These are phyloP conservation scores for Trichomonas tenax DNA, from an alignment of 208 protist species.

Conservation along the genomic window DNA sequence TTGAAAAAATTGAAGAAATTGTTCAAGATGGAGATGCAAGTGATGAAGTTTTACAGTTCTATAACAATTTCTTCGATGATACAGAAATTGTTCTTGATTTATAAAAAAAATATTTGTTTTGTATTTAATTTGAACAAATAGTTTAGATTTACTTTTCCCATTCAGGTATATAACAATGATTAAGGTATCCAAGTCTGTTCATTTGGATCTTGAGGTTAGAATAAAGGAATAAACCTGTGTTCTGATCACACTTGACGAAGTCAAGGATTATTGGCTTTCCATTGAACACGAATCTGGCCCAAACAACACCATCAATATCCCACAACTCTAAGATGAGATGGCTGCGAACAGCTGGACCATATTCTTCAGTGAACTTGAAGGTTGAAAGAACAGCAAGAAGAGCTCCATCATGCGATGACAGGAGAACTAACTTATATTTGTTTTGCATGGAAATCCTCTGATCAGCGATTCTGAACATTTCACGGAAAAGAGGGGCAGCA, in stretches of 20 bases:
- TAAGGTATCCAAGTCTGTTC: background rate
- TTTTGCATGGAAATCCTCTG: background rate
- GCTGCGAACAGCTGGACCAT: background rate
- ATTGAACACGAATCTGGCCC: background rate
- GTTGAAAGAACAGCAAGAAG: background rate
- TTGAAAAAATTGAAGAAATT: background rate
- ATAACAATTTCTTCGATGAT: background rate
- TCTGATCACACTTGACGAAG: background rate
- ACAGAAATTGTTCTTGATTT: background rate
- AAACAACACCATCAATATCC: background rate
- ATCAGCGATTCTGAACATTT: conserved; percentile 17
- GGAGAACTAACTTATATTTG: background rate
- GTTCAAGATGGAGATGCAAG: background rate
- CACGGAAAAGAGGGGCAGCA: background rate
- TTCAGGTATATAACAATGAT: conserved; percentile 9
- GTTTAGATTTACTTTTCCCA: background rate
- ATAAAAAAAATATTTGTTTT: too few species aligned
- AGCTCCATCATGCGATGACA: background rate
- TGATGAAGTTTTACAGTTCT: background rate
- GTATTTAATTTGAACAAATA: too few species aligned
- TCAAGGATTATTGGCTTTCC: background rate
- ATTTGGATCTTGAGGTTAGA: background rate
- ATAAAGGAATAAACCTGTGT: background rate
- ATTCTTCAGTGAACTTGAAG: background rate
- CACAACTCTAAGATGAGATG: background rate